Percentiles rank a stretch among this genome's conserved stretches.
Evolutionary conservation across 805 yeast species (phyloP).

Genomic region (Metschnikowia corniflorae): DNA sequence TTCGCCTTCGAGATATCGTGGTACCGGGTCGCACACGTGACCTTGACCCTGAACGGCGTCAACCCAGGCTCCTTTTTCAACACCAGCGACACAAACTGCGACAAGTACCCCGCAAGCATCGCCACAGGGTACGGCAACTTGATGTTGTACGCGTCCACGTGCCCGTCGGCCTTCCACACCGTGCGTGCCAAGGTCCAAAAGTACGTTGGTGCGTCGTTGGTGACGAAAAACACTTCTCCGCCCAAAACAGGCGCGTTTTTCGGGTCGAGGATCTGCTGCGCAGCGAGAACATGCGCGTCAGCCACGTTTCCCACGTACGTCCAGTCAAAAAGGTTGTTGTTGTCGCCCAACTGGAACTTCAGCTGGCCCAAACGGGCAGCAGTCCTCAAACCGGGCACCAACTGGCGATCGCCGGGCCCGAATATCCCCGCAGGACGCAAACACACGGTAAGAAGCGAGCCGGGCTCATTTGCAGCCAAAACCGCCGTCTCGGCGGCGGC

Average conservation of each 20-base stretch:
- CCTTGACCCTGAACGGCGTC: slow-evolving; percentile 90
- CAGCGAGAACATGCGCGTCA: slow-evolving; percentile 92
- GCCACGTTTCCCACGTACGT: slow-evolving; percentile 99
- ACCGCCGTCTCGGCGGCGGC: slow-evolving; percentile 87
- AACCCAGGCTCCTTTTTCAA: slow-evolving; percentile 86
- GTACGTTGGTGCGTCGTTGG: slow-evolving; percentile 92
- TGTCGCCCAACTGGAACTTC: slow-evolving; percentile 91
- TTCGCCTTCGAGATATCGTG: slow-evolving; percentile 91
- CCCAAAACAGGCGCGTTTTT: slow-evolving; percentile 47
- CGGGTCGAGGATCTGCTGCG: slow-evolving; percentile 61
- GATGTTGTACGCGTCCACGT: slow-evolving; percentile 63
- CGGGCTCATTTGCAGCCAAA: slow-evolving; percentile 60
- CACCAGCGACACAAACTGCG: slow-evolving; percentile 69
- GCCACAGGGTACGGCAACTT: slow-evolving; percentile 76
- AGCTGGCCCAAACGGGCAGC: slow-evolving; percentile 85
- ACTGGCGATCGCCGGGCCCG: slow-evolving; percentile 97
- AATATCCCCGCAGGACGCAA: slow-evolving; percentile 96
- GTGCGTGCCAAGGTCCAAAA: slow-evolving; percentile 97
- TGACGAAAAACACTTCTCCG: slow-evolving; percentile 86
- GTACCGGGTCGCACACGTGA: slow-evolving; percentile 90
- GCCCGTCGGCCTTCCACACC: slow-evolving; percentile 96
- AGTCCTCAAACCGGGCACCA: slow-evolving; percentile 85
- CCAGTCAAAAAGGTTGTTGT: slow-evolving; percentile 92
- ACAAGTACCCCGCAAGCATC: slow-evolving; percentile 71
- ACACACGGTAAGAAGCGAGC: slow-evolving; percentile 71